Conservation (phyloP, 148 eudicot species). For the Suaeda aralocaspica region DNA sequence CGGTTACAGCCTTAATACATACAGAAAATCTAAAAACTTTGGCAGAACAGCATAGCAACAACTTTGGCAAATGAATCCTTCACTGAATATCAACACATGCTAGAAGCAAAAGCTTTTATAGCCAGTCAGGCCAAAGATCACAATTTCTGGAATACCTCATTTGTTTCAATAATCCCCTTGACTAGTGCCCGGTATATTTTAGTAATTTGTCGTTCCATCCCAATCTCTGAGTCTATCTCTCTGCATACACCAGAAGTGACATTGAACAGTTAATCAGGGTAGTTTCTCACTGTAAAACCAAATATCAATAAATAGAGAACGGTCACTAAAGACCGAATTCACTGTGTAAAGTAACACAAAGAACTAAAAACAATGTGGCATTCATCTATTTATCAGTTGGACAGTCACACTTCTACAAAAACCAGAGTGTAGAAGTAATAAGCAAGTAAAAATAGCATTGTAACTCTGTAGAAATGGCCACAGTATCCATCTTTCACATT, state of each 20-base stretch:
- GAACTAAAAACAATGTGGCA: no score
- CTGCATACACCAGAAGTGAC: constrained; percentile 26
- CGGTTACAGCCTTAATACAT: neutral
- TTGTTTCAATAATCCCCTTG: constrained; percentile 50
- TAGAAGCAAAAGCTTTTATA: neutral
- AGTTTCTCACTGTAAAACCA: neutral
- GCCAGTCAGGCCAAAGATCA: neutral
- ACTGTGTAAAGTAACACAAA: no score
- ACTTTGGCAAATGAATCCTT: no score
- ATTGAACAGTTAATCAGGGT: neutral
- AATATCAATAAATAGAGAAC: neutral
- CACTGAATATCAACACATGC: neutral
- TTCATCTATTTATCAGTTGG: no score
- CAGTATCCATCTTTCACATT: no score
- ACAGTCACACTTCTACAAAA: no score
- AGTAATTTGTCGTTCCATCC: constrained; percentile 44
- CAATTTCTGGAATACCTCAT: constrained; percentile 50
- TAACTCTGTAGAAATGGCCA: no score
- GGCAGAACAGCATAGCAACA: neutral
- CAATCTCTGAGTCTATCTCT: constrained; percentile 23
- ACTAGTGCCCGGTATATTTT: constrained; percentile 79
- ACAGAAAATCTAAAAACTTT: neutral
- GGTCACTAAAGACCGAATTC: neutral
- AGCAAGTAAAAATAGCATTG: no score
- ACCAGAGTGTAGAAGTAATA: no score